Evolutionary conservation across 2,329 filamentous ascomycete genomes (phyloP).

Genomic region (Cladosporium sphaerospermum): DNA sequence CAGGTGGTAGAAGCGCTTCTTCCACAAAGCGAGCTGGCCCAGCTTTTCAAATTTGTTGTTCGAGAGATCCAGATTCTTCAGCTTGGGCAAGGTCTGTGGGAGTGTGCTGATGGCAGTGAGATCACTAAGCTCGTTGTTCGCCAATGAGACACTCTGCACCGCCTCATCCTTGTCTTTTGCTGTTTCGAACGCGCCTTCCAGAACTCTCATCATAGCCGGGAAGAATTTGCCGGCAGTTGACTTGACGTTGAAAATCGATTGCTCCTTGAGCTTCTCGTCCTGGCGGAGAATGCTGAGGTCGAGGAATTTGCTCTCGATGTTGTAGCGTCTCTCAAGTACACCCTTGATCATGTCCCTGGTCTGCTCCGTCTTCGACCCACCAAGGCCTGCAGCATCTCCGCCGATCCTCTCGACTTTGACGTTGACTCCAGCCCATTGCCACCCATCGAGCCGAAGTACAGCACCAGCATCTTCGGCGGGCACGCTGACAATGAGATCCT

Average conservation of each 20-base stretch:
- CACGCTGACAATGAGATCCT: slow-evolving; percentile 34
- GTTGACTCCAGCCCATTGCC: slow-evolving; percentile 34
- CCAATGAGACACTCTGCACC: slow-evolving; percentile 74
- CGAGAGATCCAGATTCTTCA: slow-evolving; percentile 84
- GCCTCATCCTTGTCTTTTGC: slow-evolving; percentile 66
- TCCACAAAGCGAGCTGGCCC: slow-evolving; percentile 67
- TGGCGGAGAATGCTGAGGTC: slow-evolving; percentile 71
- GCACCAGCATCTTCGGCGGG: slow-evolving; percentile 29
- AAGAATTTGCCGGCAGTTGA: slow-evolving; percentile 81
- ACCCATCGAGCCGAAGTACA: slow-evolving; percentile 36
- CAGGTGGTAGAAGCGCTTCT: slow-evolving; percentile 68
- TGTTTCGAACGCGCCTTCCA: slow-evolving; percentile 69
- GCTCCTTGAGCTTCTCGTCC: slow-evolving; percentile 64
- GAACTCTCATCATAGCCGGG: slow-evolving; percentile 82
- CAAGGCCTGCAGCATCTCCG: slow-evolving; percentile 15
- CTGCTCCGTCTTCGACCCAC: slow-evolving; percentile 49
- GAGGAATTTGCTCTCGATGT: slow-evolving; percentile 64
- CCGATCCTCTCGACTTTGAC: slow-evolving; percentile 31
- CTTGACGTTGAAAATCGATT: slow-evolving; percentile 68
- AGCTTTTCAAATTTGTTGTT: slow-evolving; percentile 70
- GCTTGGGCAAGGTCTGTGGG: slow-evolving; percentile 71
- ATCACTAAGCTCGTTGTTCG: slow-evolving; percentile 70
- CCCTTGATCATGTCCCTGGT: slow-evolving; percentile 54
- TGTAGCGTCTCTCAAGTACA: slow-evolving; percentile 71
- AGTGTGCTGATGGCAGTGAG: slow-evolving; percentile 68